Evolutionary conservation across 2,329 filamentous ascomycete genomes (phyloP), one percentile per base, ranked within the genome.

Genomic region (Aspergillus piperis): DNA sequence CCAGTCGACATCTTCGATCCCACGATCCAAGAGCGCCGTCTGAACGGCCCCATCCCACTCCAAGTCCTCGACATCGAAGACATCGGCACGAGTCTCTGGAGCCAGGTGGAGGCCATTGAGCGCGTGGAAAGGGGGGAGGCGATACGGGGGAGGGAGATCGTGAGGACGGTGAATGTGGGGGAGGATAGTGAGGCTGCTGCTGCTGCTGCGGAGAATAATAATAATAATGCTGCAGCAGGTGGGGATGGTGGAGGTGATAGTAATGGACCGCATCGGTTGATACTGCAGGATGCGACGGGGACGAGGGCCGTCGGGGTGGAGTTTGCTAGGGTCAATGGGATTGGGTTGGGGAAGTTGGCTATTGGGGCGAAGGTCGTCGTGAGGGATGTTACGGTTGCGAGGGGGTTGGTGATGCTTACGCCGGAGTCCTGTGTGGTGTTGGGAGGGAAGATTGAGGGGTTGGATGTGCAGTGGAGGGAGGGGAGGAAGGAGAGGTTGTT

Each of bases 21-120:
- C 0, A 76, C 79, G 3, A 74, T 83, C 8, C 81, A 84, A 64
- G 86, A 91, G 60, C 75, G 79, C 3, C 78, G 76, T 0, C 78
- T 98, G 0, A 62, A 78, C 0, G 82, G 82, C 1, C 85, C 91
- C 32, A 81, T 94, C 0, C 81, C 89, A 3, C 88, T 95, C 1
- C 95, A 98, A 75, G 85, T 98, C 0, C 79, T 96, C 1, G 92
- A 96, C 68, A 82, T 98, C 7, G 89, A 96, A 71, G 93, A 98
- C 71, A 83, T 98, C 19, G 84, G 88, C 2, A 83, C 85, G 55
- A 92, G 89, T 68, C 84, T 90, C 54, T 96, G 93, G 91, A 89
- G 91, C 64, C 92, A 97, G 75, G 84, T 96, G 32, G 92, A 97
- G 74, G 87, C 88, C 36, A 86, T 84, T 44, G 81, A 81, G 54